Evolutionary conservation across 208 protist genomes (phyloP).

Genomic region (Trypanosoma brucei): DNA sequence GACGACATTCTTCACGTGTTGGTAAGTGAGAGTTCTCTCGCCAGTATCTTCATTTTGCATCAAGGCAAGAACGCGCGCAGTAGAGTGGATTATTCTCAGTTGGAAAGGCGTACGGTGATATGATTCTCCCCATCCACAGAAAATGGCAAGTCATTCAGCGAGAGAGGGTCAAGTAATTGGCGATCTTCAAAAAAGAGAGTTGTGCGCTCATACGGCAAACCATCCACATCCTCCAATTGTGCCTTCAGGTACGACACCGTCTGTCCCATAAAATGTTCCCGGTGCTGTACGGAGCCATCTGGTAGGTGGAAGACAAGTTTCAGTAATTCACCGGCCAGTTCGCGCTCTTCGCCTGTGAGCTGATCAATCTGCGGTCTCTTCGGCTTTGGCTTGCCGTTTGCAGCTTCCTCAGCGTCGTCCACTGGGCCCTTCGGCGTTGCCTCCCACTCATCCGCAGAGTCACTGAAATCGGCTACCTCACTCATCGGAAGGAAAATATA

Average conservation of each 20-base stretch:
- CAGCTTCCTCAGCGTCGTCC: not conserved
- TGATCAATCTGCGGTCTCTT: conserved; percentile 17
- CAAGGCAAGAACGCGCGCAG: not conserved
- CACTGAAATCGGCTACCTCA: conserved; percentile 26
- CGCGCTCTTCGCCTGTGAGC: conserved; percentile 61
- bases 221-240: conserved; percentile 46
- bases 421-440: conserved; percentile 23
- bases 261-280: conserved; percentile 72
- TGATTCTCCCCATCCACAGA: conserved; percentile 41
- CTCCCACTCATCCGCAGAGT: conserved; percentile 78
- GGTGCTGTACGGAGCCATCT: conserved; percentile 21
- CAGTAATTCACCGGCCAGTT: conserved; percentile 48
- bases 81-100: conserved; percentile 3
- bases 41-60: not conserved
- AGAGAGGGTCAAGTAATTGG: conserved; percentile 72
- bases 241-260: conserved; percentile 74
- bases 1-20: not conserved
- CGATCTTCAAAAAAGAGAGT: conserved; percentile 58
- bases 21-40: not conserved
- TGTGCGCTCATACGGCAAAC: conserved; percentile 57
- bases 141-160: conserved; percentile 78
- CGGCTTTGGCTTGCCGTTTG: conserved; percentile 1
- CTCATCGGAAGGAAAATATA: not conserved
- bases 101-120: conserved; percentile 18
- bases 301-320: conserved; percentile 43